Evolutionary conservation across 192 early-diverging fungal genomes (phyloP), one percentile per base, ranked within the genome.

Genomic region (Powellomyces hirtus): DNA sequence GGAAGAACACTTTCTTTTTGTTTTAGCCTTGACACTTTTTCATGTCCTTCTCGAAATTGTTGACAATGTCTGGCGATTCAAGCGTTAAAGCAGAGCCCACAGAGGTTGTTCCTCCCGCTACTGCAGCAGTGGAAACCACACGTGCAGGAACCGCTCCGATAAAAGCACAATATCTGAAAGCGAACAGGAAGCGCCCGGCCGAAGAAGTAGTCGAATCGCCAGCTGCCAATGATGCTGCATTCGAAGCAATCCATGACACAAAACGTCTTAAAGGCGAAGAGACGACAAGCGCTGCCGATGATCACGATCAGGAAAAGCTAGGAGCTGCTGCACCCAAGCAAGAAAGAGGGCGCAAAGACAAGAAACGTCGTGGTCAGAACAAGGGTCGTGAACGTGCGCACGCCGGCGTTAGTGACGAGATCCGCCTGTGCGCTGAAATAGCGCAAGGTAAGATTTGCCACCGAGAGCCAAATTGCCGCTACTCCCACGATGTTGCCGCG

Each of bases 401-500:
- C 8, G 40, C 56, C 0, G 14, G 16, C 20, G 38, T 59, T 2
- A 11, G 38, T 22, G 75, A 79, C 68, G 63, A 55, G 20, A 44
- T 81, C 35, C 16, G 70, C 58, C 68, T 92, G 20, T 92, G 91
- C 77, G 58, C 59, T 44, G 74, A 62, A n/a, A 56, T 81, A 0
- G 66, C 80, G 0, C 10, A 62, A n/a, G 84, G 79, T 34, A 65
- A 82, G 10, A 63, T 56, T 7, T 91, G 91, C 62, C 20, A 64
- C 1, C 73, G 73, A 30, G 79, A 83, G 1, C 62, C 51, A 16
- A 82, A 79, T 4, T 98, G 96, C 78, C 84, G 80, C 62, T 90
- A 79, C 46, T 87, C 79, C 46, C 96, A 98, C 79, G 92, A 97
- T 67, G 61, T 94, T 1, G 73, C 75, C 5, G 81, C 67, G 18